Conservation (phyloP, 306 rosid genomes). For the Begonia loranthoides region DNA sequence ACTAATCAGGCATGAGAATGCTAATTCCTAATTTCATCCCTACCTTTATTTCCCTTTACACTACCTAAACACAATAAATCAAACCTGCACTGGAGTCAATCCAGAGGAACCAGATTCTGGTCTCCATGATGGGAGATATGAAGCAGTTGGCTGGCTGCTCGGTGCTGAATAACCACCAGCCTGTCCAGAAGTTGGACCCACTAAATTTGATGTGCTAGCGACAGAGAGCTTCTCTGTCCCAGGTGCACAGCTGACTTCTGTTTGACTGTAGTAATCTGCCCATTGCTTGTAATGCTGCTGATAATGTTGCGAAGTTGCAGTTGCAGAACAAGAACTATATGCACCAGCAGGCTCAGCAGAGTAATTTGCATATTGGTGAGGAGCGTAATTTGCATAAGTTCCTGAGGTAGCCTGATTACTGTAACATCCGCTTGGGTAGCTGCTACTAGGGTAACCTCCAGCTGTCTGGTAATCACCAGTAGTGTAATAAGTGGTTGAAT, state of each 20-base stretch:
- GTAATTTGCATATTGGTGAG: conserved; percentile 69
- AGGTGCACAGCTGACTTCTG: conserved; percentile 98
- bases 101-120: conserved; percentile 63
- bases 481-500: conserved; percentile 99
- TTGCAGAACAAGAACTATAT: conserved; percentile 47
- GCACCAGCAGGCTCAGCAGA: conserved; percentile 48
- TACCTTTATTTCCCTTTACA: too few species aligned
- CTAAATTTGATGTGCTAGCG: conserved; percentile 39
- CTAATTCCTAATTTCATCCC: too few species aligned
- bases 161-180: conserved; percentile 42
- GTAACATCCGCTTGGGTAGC: conserved; percentile 67
- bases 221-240: conserved; percentile 86
- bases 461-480: conserved; percentile 99
- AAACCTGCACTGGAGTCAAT: conserved; percentile 75
- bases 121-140: conserved; percentile 60
- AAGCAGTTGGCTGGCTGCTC: conserved; percentile 42
- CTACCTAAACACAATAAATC: conserved; percentile 18
- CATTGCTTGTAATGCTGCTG: conserved; percentile 82
- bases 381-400: conserved; percentile 51
- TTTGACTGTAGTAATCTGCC: conserved; percentile 84
- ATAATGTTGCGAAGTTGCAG: conserved; percentile 49
- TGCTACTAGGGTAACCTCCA: conserved; percentile 73
- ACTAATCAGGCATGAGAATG: not conserved
- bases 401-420: conserved; percentile 53
- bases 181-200: conserved; percentile 43